A percentile compares a stretch with the other conserved stretches of the same genome.
phyloP scores from a whole-genome alignment of 2,329 filamentous ascomycete genomes.

The Zasmidium angulare region DNA sequence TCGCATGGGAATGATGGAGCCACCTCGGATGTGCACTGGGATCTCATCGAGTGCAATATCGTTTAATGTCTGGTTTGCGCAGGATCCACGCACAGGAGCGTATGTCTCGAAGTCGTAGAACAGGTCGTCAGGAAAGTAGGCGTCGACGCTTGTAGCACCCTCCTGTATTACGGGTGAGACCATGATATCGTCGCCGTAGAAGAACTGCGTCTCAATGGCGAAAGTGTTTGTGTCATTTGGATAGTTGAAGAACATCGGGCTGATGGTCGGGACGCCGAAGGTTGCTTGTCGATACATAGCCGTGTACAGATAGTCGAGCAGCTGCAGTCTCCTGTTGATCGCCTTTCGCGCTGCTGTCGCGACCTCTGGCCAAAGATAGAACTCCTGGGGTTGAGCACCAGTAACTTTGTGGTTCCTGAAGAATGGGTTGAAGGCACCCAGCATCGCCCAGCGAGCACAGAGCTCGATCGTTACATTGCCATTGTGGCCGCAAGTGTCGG shows the following conservation, averaged over 20 bases:
- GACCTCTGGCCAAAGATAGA: slow-evolving; percentile 67
- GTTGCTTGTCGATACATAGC: slow-evolving; percentile 59
- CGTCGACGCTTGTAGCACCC: slow-evolving; percentile 51
- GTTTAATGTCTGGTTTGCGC: slow-evolving; percentile 42
- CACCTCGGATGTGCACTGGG: slow-evolving; percentile 65
- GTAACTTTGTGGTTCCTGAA: slow-evolving; percentile 69
- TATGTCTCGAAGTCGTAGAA: slow-evolving; percentile 62
- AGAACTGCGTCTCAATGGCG: slow-evolving; percentile 55
- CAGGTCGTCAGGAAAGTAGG: slow-evolving; percentile 57
- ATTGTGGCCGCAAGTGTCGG: slow-evolving; percentile 74
- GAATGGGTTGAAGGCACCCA: slow-evolving; percentile 72
- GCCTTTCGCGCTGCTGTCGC: slow-evolving; percentile 64
- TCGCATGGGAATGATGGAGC: slow-evolving; percentile 62
- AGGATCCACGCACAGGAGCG: slow-evolving; percentile 43
- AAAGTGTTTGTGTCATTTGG: slow-evolving; percentile 57
- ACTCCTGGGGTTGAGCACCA: slow-evolving; percentile 60
- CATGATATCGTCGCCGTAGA: slow-evolving; percentile 57
- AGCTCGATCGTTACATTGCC: slow-evolving; percentile 59
- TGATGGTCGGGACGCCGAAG: slow-evolving; percentile 64
- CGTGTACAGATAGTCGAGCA: slow-evolving; percentile 77
- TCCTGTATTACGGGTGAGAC: slow-evolving; percentile 56
- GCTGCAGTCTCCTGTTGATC: slow-evolving; percentile 67
- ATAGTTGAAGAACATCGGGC: slow-evolving; percentile 71
- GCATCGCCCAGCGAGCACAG: slow-evolving; percentile 71
- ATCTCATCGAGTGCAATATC: slow-evolving; percentile 54